These are phyloP conservation scores for Pleomassaria siparia DNA, from an alignment of 2,329 filamentous ascomycete genomes.

Conservation along the genomic window DNA sequence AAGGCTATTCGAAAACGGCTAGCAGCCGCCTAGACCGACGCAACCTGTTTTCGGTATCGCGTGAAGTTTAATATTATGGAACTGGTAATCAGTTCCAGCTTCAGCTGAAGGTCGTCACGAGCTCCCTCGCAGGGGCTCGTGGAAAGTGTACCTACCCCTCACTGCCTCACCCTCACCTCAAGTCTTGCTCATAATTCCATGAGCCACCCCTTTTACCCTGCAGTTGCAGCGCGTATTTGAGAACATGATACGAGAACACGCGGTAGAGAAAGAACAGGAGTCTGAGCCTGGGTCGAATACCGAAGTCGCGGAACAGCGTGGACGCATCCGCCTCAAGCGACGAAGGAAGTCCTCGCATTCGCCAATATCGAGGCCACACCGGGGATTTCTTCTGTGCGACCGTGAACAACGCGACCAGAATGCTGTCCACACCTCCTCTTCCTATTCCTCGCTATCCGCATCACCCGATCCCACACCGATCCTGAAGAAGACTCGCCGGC, in stretches of 20 bases:
- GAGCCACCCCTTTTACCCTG: neutral
- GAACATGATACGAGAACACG: neutral
- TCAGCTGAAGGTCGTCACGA: neutral
- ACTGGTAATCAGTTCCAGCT: neutral
- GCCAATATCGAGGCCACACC: slow-evolving; percentile 22
- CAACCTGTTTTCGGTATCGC: neutral
- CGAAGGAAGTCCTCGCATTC: slow-evolving; percentile 33
- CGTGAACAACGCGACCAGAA: slow-evolving; percentile 29
- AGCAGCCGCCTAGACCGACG: neutral
- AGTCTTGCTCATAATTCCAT: neutral
- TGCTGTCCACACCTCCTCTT: slow-evolving; percentile 31
- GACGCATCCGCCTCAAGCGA: slow-evolving; percentile 34
- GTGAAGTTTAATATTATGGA: neutral
- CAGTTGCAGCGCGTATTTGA: too few relatives aligned
- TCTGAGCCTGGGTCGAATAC: neutral
- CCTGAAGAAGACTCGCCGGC: slow-evolving; percentile 28
- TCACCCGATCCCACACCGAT: slow-evolving; percentile 24
- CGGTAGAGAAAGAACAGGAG: neutral
- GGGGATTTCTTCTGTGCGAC: neutral
- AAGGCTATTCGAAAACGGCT: neutral
- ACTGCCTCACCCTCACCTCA: neutral
- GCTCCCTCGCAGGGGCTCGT: neutral
- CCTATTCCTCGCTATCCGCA: slow-evolving; percentile 20
- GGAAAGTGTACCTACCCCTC: neutral
- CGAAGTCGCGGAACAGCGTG: slow-evolving; percentile 14